Evolutionary conservation across 1,139 yeast species (phyloP).

Genomic region (Lodderomyces jiufengensis): DNA sequence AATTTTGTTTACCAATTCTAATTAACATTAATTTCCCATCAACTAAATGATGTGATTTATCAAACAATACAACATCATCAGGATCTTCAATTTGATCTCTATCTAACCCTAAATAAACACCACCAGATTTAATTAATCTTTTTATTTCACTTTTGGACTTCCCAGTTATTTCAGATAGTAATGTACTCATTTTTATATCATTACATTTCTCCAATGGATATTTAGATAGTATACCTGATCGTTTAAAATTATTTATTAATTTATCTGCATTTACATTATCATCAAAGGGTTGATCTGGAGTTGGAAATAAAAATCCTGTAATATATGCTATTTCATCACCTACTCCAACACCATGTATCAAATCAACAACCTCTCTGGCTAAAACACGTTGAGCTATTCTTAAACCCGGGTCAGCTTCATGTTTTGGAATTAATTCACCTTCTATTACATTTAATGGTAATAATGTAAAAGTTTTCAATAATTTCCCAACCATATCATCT

Average conservation of each 20-base stretch:
- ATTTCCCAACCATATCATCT: constrained; percentile 69
- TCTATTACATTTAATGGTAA: constrained; percentile 62
- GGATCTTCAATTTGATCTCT: constrained; percentile 52
- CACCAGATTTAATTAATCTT: constrained; percentile 65
- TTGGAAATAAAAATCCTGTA: constrained; percentile 64
- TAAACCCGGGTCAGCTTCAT: constrained; percentile 53
- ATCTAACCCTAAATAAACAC: constrained; percentile 65
- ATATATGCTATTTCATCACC: constrained; percentile 65
- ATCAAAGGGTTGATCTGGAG: constrained; percentile 48
- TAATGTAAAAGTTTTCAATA: constrained; percentile 75
- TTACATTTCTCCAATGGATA: constrained; percentile 11
- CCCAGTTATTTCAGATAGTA: constrained; percentile 35
- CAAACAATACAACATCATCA: constrained; percentile 47
- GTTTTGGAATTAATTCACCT: constrained; percentile 45
- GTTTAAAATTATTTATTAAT: constrained; percentile 55
- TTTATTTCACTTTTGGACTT: constrained; percentile 53
- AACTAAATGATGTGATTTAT: constrained; percentile 45
- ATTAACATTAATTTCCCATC: constrained; percentile 62
- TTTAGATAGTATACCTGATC: constrained; percentile 56
- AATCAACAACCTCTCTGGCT: constrained; percentile 82
- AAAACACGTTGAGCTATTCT: constrained; percentile 72
- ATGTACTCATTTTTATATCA: constrained; percentile 40
- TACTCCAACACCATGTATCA: constrained; percentile 78
- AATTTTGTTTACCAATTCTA: constrained; percentile 72
- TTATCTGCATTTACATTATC: constrained; percentile 48